Conservation (phyloP, 2,329 filamentous ascomycete species). For the Aspergillus sp. region DNA sequence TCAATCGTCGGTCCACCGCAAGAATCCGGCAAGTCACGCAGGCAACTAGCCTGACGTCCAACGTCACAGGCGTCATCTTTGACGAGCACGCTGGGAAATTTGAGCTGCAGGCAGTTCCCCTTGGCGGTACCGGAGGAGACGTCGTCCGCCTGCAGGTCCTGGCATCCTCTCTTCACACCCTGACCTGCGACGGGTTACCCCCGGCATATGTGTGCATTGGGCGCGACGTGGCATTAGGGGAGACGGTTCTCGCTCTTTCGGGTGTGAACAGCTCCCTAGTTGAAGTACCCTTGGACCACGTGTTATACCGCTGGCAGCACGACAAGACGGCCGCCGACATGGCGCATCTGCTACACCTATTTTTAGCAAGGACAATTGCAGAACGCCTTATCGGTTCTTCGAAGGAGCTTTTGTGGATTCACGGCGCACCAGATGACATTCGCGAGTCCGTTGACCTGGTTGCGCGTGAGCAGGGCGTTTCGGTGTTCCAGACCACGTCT, state of each 20-base stretch:
- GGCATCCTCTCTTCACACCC: background rate
- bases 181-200: background rate
- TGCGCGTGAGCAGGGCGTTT: background rate
- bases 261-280: background rate
- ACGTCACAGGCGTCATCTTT: background rate
- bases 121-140: background rate
- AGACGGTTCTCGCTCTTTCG: background rate
- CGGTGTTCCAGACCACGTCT: background rate
- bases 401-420: background rate
- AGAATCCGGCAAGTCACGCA: background rate
- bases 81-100: background rate
- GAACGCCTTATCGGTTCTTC: background rate
- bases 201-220: background rate
- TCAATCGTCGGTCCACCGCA: constrained; percentile 14
- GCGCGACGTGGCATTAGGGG: background rate
- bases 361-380: background rate
- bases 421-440: background rate
- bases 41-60: background rate
- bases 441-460: background rate
- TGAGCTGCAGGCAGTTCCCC: background rate
- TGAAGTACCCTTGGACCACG: background rate
- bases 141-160: background rate
- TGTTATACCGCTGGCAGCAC: background rate
- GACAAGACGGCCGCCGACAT: background rate
- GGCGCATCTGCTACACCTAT: background rate